phyloP scores from a whole-genome alignment of 1,139 yeast genomes.

The Candida sp. region DNA sequence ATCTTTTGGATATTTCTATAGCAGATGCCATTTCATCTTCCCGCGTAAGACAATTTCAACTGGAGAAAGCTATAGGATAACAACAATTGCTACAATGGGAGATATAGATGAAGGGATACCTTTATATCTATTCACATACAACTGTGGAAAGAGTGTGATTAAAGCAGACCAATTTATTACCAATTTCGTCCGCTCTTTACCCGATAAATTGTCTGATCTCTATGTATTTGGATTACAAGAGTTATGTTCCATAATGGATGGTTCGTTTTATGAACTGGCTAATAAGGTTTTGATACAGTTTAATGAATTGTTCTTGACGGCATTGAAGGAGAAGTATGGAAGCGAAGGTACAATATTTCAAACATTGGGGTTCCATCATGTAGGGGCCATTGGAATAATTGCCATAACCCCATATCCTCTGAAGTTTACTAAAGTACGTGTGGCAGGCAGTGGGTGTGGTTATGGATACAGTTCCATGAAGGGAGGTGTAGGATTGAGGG shows the following conservation, averaged over 20 bases:
- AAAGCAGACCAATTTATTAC: conserved; percentile 20
- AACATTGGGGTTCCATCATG: conserved; percentile 42
- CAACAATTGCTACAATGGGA: not conserved
- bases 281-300: conserved; percentile 38
- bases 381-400: conserved; percentile 68
- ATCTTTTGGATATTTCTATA: not conserved
- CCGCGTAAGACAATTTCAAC: not conserved
- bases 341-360: conserved; percentile 30
- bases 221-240: conserved; percentile 78
- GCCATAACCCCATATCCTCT: conserved; percentile 46
- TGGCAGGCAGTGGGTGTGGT: conserved; percentile 54
- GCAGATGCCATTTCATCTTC: not conserved
- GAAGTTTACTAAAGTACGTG: conserved; percentile 23
- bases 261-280: conserved; percentile 44
- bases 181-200: conserved; percentile 25
- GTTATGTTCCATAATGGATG: conserved; percentile 61
- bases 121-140: conserved; percentile 37
- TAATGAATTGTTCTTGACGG: conserved; percentile 35
- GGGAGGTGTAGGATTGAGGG: conserved; percentile 67
- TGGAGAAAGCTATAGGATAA: no score
- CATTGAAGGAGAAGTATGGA: conserved; percentile 33
- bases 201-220: conserved; percentile 36
- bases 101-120: conserved; percentile 6
- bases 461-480: conserved; percentile 59
- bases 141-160: conserved; percentile 29